Base-by-base conservation (phyloP, 2,329 filamentous ascomycete species). In the Colletotrichum sp. region DNA sequence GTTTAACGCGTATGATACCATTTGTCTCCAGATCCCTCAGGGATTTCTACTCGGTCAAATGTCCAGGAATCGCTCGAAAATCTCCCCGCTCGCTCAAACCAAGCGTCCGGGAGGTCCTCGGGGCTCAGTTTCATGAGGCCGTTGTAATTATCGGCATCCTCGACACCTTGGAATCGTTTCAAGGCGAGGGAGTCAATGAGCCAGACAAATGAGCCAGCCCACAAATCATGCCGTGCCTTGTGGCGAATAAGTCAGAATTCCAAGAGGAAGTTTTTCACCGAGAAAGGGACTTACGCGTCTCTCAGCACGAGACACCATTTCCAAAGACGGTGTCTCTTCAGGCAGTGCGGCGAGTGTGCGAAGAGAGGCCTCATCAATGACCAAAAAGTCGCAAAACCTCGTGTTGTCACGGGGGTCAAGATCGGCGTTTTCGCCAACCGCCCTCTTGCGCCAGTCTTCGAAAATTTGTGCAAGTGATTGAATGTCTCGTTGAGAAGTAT, bases 341-440 rank as follows among this genome's bases (percentile, higher is more conserved):
- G 44, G n/a, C 5, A 49, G 9, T 3, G n/a, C 3, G 44, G 19
- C 44, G n/a, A 49, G 44, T 0, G n/a, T 49, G 1, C 44, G 44
- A 22, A 49, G 44, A 49, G 44, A 49, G 1, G n/a, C 44, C n/a
- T 49, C 44, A 6, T 49, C 44, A 13, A 49, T 49, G 44, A 49
- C 44, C 19, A 49, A 22, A 0, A 49, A 49, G 44, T 49, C 44
- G n/a, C 44, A 49, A 49, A 49, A 49, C 1, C 44, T 13, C 11
- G 44, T n/a, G 6, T 22, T 49, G 3, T 49, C 44, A 3, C 44
- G 44, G 3, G 44, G n/a, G 6, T 49, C 44, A 1, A 49, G 2
- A n/a, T 49, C 6, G 3, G 1, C 4, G 9, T 4, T 6, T 3
- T 49, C 11, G 6, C 3, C 5, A 22, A 22, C 2, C 5, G 44